Evolutionary conservation across 257 asterid genomes (phyloP), one percentile per base, ranked within the genome.

Genomic region (Solanum ossicruentum): DNA sequence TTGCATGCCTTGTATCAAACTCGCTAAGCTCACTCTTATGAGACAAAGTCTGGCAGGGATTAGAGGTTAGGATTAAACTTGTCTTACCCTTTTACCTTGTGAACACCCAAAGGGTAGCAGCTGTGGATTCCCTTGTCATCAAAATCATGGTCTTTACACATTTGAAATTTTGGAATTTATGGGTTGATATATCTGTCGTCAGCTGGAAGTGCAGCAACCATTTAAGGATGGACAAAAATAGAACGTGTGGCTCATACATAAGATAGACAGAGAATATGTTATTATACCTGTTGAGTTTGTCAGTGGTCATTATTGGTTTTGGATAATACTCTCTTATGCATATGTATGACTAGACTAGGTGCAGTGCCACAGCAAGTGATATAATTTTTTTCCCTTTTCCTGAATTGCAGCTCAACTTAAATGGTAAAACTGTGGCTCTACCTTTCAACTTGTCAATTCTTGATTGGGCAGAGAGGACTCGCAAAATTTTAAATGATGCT

Each of bases 391-490:
- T 58, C 73, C 17, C 16, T 23, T 84, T 18, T 45, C 72, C 39
- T 32, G 49, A 26, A 28, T 77, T 89, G 85, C 97, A 95, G 98
- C 89, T 94, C 63, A 86, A 85, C 45, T 90, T 88, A 84, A 89
- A 72, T n/a, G 99, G 98, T 47, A 91, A 92, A 84, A 87, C 86
- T 13, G 84, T 94, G 71, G 84, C 95, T 84, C 90, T 95, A 54
- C 98, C 99, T 73, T 95, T 95, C 89, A 95, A 94, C 93, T 84
- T 85, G 4, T 84, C 88, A 23, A 93, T 95, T 85, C 89, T 91
- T 80, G 81, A 93, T 23, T 90, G 97, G 97, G 99, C 99, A 54
- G 85, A 88, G 75, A 94, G 86, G 71, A 95, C 99, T 63, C 93
- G 95, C 23, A 85, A 93, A 89, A 79, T 94, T 86, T 88, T 94